Evolutionary conservation across 2,329 filamentous ascomycete species (phyloP), one percentile per base, ranked within the genome.

Genomic region (Cladosporium phlei): DNA sequence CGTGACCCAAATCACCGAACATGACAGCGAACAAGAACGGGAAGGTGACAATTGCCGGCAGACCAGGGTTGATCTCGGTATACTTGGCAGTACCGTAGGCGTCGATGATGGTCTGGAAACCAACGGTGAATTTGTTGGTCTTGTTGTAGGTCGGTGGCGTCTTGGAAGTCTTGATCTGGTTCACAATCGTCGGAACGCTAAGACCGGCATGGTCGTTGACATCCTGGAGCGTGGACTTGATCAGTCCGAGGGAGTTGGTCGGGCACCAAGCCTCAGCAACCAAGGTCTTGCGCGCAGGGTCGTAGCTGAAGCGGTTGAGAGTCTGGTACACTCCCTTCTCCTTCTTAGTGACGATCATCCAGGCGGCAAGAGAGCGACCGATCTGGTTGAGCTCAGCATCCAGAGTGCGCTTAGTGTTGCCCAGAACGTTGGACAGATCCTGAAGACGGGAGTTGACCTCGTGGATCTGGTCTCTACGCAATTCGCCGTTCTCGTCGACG

Each of bases 1-100:
- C 93, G 63, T 98, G 93, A 42, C 93, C 94, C 49, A 95, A 84
- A 69, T 98, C 93, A 75, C 93, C 94, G 65, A 98, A 98, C 93
- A 98, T 98, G 79, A 98, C 93, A 39, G 93, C 93, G 65, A 98
- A 98, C 52, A 98, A 76, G 76, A 98, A 98, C n/a, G 94, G 93
- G 70, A 98, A 98, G 5, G 93, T 98, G 54, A 98, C 84, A 56
- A 97, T 89, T 42, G 95, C 93, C 28, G 91, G 91, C 17, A 98
- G 78, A 52, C 89, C 91, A 48, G 93, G 93, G 70, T 98, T 98
- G 67, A 96, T 86, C 71, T 98, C 93, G 57, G 86, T 86, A 70
- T 98, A 98, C 56, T 95, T 97, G 51, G 93, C 87, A 32, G 93
- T 96, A 63, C 93, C 94, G 63, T 98, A 98, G 21, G 94, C 93